Base-by-base conservation (phyloP, 805 yeast species). In the Kazachstania taianensis region DNA sequence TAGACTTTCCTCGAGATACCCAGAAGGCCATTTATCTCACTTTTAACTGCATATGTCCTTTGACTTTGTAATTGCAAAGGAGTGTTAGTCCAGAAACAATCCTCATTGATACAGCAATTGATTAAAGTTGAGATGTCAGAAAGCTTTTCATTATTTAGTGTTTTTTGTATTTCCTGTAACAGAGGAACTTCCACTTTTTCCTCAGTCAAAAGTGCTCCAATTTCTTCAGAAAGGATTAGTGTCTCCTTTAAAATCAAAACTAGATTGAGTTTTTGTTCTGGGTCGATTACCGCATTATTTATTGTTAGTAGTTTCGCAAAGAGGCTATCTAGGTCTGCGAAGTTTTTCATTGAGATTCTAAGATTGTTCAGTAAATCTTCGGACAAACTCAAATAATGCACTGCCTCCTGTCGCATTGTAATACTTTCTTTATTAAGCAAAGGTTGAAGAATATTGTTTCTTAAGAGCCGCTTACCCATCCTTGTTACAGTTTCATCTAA, bases 401-500 rank as follows among this genome's bases (percentile, higher is more conserved):
- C 65, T 1, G 70, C 52, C 4, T 54, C 55, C 9, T 57, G 44
- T 27, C 75, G 52, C 27, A 59, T 43, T 8, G 44, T 37, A 3
- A 70, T 58, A 16, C 66, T 59, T 0, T 42, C 40, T 13, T 39
- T 40, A 41, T 66, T 65, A 1, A 70, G 66, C 12, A 70, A 43
- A 0, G 75, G 75, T 38, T 70, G 75, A n/a, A 70, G 41, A 3
- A 69, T 59, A 35, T 59, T 67, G 24, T 55, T 63, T 40, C 61
- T 57, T 32, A 71, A 46, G 5, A 62, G 39, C 34, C 74, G 42
- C 12, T 48, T 51, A 0, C 75, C 75, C 75, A 70, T 70, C 35
- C 59, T 64, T 0, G 75, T 70, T 0, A 47, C 39, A 0, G 72
- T 67, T 1, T 48, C 42, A 41, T 69, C 59, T 30, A 69, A 41